Base-by-base conservation (phyloP, 2,329 filamentous ascomycete genomes). In the Aureobasidium uvarum region DNA sequence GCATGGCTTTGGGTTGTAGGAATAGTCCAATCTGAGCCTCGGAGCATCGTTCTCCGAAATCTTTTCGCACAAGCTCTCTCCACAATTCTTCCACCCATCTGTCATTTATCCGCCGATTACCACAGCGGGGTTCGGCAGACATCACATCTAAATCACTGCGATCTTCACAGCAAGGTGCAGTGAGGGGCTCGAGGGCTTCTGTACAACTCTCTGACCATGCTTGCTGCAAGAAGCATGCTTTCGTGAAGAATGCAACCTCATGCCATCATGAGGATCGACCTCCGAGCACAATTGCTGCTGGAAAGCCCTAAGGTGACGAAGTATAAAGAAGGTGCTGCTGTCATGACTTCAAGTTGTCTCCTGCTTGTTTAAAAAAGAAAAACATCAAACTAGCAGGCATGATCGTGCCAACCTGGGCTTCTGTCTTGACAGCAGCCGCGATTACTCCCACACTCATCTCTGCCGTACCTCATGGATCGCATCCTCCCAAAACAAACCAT, bases 211-310 rank as follows among this genome's bases (percentile, higher is more conserved):
- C 33, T 11, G 13, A 13, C 7, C 4, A 5, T 50, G 31, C 45
- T n/a, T 39, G 45, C 31, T 20, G 46, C 23, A 18, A n/a, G 20
- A 31, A 39, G 6, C 25, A 50, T 43, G 33, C 43, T 50, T 38
- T 10, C 11, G 5, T 11, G 16, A 13, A 6, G 16, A 62, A 48
- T 50, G 43, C 20, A 50, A 50, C 58, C 58, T 62, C 58, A 50
- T 50, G 58, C 16, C 58, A 62, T 62, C 58, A 62, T 50, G 31
- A 6, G 5, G 58, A 62, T 62, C 58, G 58, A 16, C 58, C 43
- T 41, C 55, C 41, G 41, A 48, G 56, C 28, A 50, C 16, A 13
- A 25, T 20, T 28, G 20, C 20, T 50, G 58, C 58, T 25, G 18
- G 56, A 28, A 48, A 50, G 58, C 58, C 33, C 58, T 62, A 50